Conservation (phyloP, 192 early-diverging fungal species). For the Backusella sp. region DNA sequence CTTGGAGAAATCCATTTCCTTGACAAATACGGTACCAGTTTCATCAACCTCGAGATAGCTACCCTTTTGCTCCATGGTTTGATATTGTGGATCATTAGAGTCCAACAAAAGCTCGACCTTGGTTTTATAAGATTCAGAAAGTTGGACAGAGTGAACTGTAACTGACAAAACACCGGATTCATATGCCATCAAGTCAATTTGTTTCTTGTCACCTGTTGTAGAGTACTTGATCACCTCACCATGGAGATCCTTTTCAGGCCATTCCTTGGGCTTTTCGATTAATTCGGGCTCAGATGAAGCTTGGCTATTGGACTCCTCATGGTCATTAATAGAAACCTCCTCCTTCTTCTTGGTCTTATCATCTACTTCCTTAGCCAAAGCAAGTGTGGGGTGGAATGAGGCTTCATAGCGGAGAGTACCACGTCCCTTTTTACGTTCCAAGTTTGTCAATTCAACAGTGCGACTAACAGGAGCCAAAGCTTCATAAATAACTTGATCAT, state of each 20-base stretch:
- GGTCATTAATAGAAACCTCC: background rate
- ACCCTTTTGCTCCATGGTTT: slow-evolving; percentile 39
- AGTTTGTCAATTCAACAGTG: slow-evolving; percentile 23
- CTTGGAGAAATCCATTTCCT: slow-evolving; percentile 57
- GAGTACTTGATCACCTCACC: slow-evolving; percentile 36
- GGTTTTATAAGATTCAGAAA: background rate
- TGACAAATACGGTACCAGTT: slow-evolving; percentile 50
- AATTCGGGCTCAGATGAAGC: slow-evolving; percentile 13
- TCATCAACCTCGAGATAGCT: slow-evolving; percentile 36
- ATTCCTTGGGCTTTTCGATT: slow-evolving; percentile 1
- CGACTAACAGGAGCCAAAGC: slow-evolving; percentile 28
- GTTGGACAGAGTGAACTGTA: slow-evolving; percentile 44
- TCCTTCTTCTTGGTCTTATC: slow-evolving; percentile 14
- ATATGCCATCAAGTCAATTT: slow-evolving; percentile 31
- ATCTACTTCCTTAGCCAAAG: slow-evolving; percentile 21
- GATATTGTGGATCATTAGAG: slow-evolving; percentile 42
- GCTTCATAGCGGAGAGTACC: slow-evolving; percentile 39
- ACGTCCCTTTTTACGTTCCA: slow-evolving; percentile 30
- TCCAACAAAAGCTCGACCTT: slow-evolving; percentile 51
- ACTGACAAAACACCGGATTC: slow-evolving; percentile 56
- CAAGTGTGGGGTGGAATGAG: slow-evolving; percentile 38
- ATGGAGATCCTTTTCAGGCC: slow-evolving; percentile 36
- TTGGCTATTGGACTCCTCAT: slow-evolving; percentile 19
- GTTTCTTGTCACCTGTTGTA: slow-evolving; percentile 9
- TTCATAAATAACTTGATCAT: slow-evolving; percentile 33